Percentiles rank a stretch among this genome's conserved stretches.
These are phyloP conservation scores for Torulaspora indica DNA, from an alignment of 805 yeast species.

Conservation along the genomic window DNA sequence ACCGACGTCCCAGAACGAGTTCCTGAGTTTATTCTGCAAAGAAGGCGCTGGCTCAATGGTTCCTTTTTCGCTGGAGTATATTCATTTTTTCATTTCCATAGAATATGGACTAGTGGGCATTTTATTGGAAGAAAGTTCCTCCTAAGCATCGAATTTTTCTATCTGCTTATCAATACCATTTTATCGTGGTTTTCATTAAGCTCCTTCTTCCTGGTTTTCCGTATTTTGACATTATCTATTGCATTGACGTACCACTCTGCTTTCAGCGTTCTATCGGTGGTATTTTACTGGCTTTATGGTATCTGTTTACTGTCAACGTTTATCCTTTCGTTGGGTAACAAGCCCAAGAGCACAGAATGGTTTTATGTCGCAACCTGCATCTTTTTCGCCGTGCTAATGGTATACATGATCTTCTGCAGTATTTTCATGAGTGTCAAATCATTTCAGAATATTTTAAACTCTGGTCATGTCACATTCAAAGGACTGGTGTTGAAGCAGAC, in stretches of 20 bases:
- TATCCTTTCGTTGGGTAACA: constrained; percentile 86
- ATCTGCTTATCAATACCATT: constrained; percentile 66
- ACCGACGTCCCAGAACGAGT: constrained; percentile 92
- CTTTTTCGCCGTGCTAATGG: constrained; percentile 85
- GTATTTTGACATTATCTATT: constrained; percentile 76
- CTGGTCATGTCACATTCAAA: constrained; percentile 37
- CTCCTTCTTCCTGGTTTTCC: constrained; percentile 82
- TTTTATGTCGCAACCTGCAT: constrained; percentile 71
- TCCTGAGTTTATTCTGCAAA: constrained; percentile 81
- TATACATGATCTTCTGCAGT: constrained; percentile 83
- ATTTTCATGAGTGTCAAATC: constrained; percentile 73
- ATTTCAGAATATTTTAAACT: constrained; percentile 45
- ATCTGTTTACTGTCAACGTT: constrained; percentile 79
- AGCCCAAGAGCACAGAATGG: constrained; percentile 82
- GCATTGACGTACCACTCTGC: constrained; percentile 53
- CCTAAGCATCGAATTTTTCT: constrained; percentile 71
- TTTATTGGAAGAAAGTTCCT: constrained; percentile 59
- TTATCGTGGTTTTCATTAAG: constrained; percentile 93
- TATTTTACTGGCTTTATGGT: constrained; percentile 80
- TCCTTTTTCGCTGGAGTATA: constrained; percentile 93
- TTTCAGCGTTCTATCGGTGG: constrained; percentile 71
- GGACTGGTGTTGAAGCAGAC: constrained; percentile 58
- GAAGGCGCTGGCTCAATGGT: constrained; percentile 96
- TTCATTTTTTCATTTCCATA: constrained; percentile 70
- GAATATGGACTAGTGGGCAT: constrained; percentile 78